Evolutionary conservation across 805 yeast genomes (phyloP), one percentile per base, ranked within the genome.

Genomic region (Zygosaccharomyces bisporus): DNA sequence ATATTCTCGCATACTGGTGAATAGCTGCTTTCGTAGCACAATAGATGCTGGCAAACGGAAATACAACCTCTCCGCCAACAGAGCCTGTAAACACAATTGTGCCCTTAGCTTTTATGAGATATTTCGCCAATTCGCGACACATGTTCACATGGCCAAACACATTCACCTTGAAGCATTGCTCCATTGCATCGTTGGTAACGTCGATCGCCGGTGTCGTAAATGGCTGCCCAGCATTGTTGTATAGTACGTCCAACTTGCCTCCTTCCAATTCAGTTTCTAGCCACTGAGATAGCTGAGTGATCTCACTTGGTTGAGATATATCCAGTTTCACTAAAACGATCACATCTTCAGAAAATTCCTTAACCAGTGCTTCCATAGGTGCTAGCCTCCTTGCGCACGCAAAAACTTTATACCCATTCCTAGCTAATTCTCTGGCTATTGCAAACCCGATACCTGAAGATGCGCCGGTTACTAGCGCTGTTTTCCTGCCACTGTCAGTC

Each of bases 141-240:
- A 83, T 40, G 54, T 86, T 72, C 41, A 83, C 71, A 2, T 86
- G 86, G 0, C 86, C 93, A 58, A 75, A 73, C 0, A 85, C 85
- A 57, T 86, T 86, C 17, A 82, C 86, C 40, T 76, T 73, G 57
- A 77, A 79, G 45, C 81, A 76, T 50, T 73, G 73, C 29, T 63
- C 67, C 21, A 79, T 54, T 29, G 64, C 71, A 9, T 72, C 81
- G 57, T 83, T 80, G 3, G 74, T 65, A 2, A 80, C 83, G 62
- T 84, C 93, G 37, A 75, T 50, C 0, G 85, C 86, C 1, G 93
- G 86, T 41, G 79, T 71, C 0, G 86, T 76, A 54, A 90, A 85
- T 16, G 87, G 73, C 52, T 76, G 81, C n/a, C 90, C 90, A 1
- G 95, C 95, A 60, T 85, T 86, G 61, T 86, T 85, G 66, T 72